A percentile compares a stretch with the other conserved stretches of the same genome.
Conservation (phyloP, 257 asterid species). For the Solanum okadae region DNA sequence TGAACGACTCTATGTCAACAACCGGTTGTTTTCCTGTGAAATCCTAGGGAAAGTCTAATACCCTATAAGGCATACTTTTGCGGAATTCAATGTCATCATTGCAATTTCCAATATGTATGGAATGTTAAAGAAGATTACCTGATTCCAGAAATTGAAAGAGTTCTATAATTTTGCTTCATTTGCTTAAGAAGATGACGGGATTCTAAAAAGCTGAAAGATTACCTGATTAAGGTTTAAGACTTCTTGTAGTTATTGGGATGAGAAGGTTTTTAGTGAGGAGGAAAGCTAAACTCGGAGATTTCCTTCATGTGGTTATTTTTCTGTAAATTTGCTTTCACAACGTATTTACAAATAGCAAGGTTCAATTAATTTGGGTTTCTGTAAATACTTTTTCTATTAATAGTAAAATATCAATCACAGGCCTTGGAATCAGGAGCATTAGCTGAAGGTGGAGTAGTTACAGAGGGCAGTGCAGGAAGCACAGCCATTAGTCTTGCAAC, state of each 20-base stretch:
- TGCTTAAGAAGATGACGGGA: background rate
- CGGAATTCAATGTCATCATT: background rate
- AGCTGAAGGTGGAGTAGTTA: slow-evolving; percentile 76
- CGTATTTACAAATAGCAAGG: background rate
- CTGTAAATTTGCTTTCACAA: background rate
- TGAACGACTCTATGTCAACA: background rate
- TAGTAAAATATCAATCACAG: slow-evolving; percentile 16
- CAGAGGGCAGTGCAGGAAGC: slow-evolving; percentile 99
- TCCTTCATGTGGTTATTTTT: background rate
- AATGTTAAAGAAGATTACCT: background rate
- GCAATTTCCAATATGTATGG: background rate
- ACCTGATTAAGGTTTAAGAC: background rate
- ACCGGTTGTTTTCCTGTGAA: background rate
- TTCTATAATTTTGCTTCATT: background rate
- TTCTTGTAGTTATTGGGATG: background rate
- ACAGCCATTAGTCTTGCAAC: slow-evolving; percentile 96
- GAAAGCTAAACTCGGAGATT: background rate
- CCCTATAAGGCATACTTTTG: background rate
- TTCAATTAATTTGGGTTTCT: background rate
- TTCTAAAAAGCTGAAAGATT: background rate
- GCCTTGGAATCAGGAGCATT: slow-evolving; percentile 78
- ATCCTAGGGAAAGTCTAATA: background rate
- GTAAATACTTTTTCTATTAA: background rate
- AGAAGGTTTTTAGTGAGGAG: background rate
- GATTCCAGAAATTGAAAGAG: background rate